A percentile compares a stretch with the other conserved stretches of the same genome.
Conservation (phyloP, 176 grass and related monocot genomes). For the Coix lacrymajobi region DNA sequence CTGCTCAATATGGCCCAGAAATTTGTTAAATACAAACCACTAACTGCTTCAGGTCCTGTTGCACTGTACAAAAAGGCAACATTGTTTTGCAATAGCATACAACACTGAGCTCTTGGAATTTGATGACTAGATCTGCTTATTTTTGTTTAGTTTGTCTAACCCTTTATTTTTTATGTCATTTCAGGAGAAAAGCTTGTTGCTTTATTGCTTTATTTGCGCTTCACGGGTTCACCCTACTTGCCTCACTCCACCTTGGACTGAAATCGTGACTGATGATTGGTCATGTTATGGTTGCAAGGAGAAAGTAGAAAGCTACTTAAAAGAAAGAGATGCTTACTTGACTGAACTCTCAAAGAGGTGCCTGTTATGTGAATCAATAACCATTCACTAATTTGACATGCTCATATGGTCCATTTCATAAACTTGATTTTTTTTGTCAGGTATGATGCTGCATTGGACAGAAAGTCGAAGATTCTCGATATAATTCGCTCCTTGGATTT, state of each 20-base stretch:
- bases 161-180: slow-evolving; percentile 18
- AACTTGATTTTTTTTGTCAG: slow-evolving; percentile 38
- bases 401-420: not conserved
- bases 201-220: slow-evolving; percentile 76
- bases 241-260: slow-evolving; percentile 83
- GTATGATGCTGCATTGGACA: slow-evolving; percentile 71
- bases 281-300: slow-evolving; percentile 86
- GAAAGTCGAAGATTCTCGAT: slow-evolving; percentile 78
- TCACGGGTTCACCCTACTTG: slow-evolving; percentile 75
- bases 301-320: slow-evolving; percentile 69
- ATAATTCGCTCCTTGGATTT: slow-evolving; percentile 92
- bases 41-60: not conserved
- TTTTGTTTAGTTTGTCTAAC: slow-evolving; percentile 4
- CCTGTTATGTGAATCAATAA: not conserved
- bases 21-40: no score
- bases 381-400: not conserved
- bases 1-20: not conserved
- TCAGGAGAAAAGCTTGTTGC: slow-evolving; percentile 71
- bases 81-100: slow-evolving; percentile 5
- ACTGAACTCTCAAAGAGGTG: slow-evolving; percentile 80
- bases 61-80: not conserved
- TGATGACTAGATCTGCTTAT: not conserved
- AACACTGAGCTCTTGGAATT: not conserved
- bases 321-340: slow-evolving; percentile 77
- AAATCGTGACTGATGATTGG: slow-evolving; percentile 70